phyloP scores from a whole-genome alignment of 2,329 filamentous ascomycete species.

The Alternaria angustiovoidea region DNA sequence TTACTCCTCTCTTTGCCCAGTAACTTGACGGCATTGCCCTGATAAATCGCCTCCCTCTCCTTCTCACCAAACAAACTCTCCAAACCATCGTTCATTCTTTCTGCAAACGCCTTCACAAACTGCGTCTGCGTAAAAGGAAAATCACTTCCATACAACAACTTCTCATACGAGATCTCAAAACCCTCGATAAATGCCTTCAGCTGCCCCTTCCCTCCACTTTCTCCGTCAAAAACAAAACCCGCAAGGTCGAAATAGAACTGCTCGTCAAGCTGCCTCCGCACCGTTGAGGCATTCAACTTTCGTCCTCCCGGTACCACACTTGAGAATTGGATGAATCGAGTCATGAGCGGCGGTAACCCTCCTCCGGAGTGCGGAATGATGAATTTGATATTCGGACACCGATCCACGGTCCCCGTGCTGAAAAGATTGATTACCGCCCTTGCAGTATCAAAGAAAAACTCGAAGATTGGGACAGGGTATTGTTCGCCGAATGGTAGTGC shows the following conservation, averaged over 20 bases:
- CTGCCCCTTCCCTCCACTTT: conserved; percentile 52
- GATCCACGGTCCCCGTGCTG: conserved; percentile 56
- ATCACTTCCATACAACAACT: conserved; percentile 62
- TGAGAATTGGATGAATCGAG: conserved; percentile 54
- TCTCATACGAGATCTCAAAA: conserved; percentile 47
- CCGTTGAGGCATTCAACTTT: conserved; percentile 34
- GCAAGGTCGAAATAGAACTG: conserved; percentile 64
- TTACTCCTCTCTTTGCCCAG: conserved; percentile 23
- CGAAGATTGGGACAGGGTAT: conserved; percentile 57
- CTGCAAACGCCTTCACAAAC: conserved; percentile 50
- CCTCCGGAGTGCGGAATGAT: conserved; percentile 61
- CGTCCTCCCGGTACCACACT: conserved; percentile 49
- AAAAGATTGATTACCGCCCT: conserved; percentile 60
- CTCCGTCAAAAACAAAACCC: conserved; percentile 57
- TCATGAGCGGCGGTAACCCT: conserved; percentile 55
- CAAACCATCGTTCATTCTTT: conserved; percentile 54
- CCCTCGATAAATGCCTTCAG: conserved; percentile 58
- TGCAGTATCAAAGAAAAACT: conserved; percentile 64
- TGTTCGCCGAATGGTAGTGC: conserved; percentile 50
- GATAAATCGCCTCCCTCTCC: conserved; percentile 50
- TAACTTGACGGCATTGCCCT: conserved; percentile 50
- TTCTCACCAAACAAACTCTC: conserved; percentile 48
- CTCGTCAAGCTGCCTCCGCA: conserved; percentile 43
- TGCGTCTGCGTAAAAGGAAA: conserved; percentile 59
- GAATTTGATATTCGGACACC: conserved; percentile 57